Evolutionary conservation across 805 yeast species (phyloP), one percentile per base, ranked within the genome.

Genomic region (Kodamaea kaohsiungensis): DNA sequence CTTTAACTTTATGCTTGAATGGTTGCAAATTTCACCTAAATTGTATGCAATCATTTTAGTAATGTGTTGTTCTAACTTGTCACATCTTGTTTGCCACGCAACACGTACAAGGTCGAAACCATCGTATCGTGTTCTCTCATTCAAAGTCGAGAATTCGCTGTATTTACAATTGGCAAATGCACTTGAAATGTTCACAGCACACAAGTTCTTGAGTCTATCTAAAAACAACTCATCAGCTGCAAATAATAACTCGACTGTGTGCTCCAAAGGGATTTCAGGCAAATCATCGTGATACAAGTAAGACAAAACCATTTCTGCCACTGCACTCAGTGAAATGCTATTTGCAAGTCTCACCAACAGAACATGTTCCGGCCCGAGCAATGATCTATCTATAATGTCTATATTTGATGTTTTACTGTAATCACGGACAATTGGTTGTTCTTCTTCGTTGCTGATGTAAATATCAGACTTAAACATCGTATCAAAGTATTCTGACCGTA

Each of bases 41-140:
- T 83, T 68, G 37, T 73, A 62, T 0, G 93, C 88, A 37, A 88
- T 75, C 33, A 77, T 59, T 56, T 80, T 75, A 0, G 92, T 89
- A 6, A 81, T 83, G 60, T 75, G 82, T 27, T 81, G 82, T 61
- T 88, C 95, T 22, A 89, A 65, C 48, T 89, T 74, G 53, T 84
- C 87, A 48, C 87, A 72, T 38, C 86, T 71, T 0, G 88, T 80
- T 15, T 78, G 80, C 95, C 96, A 89, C 0, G 87, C 84, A 1
- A 86, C 80, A 51, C 84, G 69, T 19, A 89, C 67, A 13, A 87
- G 70, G 25, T 86, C 88, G 63, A 75, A 87, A 0, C 84, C 70
- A 17, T 81, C 70, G 53, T 74, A 71, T 7, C 72, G 73, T 1
- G 65, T 40, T 2, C 57, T 46, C 0, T 64, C 58, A 6, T 61